These are phyloP conservation scores for Neonectria coccinea DNA, from an alignment of 2,329 filamentous ascomycete genomes.

Conservation along the genomic window DNA sequence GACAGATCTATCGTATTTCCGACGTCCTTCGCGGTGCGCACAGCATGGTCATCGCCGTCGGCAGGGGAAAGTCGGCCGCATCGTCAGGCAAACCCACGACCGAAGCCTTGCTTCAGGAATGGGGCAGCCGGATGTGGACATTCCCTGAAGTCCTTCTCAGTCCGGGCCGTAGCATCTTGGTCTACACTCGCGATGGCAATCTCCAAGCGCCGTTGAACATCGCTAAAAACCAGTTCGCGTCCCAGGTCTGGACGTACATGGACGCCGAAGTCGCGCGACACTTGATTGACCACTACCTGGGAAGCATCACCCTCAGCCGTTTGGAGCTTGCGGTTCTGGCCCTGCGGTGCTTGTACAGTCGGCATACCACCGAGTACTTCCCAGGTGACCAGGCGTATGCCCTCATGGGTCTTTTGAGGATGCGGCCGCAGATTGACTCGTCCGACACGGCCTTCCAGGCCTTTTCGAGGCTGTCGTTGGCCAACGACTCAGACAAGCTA, in stretches of 20 bases:
- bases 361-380: conserved; percentile 40
- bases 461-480: conserved; percentile 51
- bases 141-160: conserved; percentile 46
- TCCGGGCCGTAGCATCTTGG: conserved; percentile 37
- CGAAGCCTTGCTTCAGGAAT: conserved; percentile 42
- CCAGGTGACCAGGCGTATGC: conserved; percentile 52
- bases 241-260: conserved; percentile 45
- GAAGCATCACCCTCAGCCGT: conserved; percentile 47
- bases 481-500: conserved; percentile 51
- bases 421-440: conserved; percentile 48
- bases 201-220: conserved; percentile 37
- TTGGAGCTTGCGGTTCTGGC: conserved; percentile 49
- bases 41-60: conserved; percentile 43
- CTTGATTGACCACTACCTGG: conserved; percentile 51
- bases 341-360: conserved; percentile 48
- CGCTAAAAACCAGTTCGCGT: conserved; percentile 50
- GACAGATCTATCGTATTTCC: conserved; percentile 42
- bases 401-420: conserved; percentile 52
- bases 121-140: conserved; percentile 47
- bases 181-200: conserved; percentile 44
- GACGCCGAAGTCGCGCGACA: conserved; percentile 47
- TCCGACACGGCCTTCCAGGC: conserved; percentile 52
- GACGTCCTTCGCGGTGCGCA: conserved; percentile 44
- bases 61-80: conserved; percentile 31
- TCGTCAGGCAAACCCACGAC: conserved; percentile 34